Percentiles rank a stretch among this genome's conserved stretches.
Evolutionary conservation across 345 rosid species (phyloP).

Genomic region (Sonneratia alba): DNA sequence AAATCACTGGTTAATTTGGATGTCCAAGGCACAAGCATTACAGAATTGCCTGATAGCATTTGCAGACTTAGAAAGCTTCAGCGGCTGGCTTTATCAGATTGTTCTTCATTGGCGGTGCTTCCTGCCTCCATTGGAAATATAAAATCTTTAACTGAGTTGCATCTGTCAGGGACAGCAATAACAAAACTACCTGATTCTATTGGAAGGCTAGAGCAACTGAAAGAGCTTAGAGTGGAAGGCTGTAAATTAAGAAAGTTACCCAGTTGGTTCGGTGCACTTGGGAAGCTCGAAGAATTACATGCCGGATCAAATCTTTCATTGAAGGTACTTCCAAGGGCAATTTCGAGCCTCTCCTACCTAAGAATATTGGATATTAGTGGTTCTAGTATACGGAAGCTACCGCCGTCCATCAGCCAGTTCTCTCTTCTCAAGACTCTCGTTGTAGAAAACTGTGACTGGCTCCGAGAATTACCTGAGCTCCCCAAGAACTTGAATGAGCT

Average conservation of each 20-base stretch:
- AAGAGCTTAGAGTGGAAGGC: not conserved
- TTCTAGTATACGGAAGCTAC: not conserved
- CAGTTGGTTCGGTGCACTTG: no score
- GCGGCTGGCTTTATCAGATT: not conserved
- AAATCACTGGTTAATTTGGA: not conserved
- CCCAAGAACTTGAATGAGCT: not conserved
- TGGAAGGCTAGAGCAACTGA: not conserved
- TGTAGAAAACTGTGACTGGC: not conserved
- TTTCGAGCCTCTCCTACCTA: not conserved
- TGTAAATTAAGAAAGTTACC: not conserved
- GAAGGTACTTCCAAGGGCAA: not conserved
- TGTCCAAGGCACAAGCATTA: not conserved
- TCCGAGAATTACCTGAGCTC: not conserved
- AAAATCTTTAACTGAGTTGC: not conserved
- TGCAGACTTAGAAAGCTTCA: conserved; percentile 1
- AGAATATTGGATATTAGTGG: not conserved
- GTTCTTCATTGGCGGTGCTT: no score
- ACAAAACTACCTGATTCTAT: not conserved
- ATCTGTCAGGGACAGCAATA: not conserved
- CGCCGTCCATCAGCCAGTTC: not conserved
- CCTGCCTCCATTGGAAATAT: conserved; percentile 4
- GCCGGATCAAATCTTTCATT: not conserved
- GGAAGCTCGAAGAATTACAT: conserved; percentile 1
- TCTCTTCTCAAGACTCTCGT: not conserved
- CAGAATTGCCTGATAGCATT: not conserved